Evolutionary conservation across 176 grass and related monocot species (phyloP), one percentile per base, ranked within the genome.

Genomic region (Miscanthus lutarioriparius): DNA sequence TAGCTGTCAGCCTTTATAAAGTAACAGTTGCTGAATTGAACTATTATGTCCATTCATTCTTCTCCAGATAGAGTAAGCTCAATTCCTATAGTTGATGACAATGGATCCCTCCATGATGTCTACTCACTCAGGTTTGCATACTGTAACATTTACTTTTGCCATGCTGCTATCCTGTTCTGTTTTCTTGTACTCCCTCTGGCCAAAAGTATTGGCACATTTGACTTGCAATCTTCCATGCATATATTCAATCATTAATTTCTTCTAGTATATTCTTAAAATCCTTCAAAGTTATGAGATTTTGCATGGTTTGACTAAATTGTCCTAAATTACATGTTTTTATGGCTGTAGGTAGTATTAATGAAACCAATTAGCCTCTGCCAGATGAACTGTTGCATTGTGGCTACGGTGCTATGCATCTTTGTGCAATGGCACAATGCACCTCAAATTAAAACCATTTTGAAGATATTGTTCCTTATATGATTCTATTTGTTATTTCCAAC

Each of bases 81-180:
- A 64, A 87, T 92, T 77, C 90, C 90, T 71, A 86, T 92, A 76
- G 90, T 89, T 72, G 90, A 89, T 71, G 84, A 87, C 38, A 87
- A 84, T 84, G 90, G 90, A 45, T 89, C 70, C 56, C 80, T 92
- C 41, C 76, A 79, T 7, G 87, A 92, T 77, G 90, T 92, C 75
- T 92, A 84, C 26, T 79, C 87, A 80, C 90, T 86, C 80, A 89
- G 90, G 90, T 92, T 80, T 87, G 49, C 11, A 51, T 86, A 37
- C 67, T 78, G 8, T 35, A 67, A 35, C 15, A 62, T 88, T 36
- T 84, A 25, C 72, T 77, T 76, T 89, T 69, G 5, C 40, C 12
- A 26, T 87, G 63, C 25, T 80, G 64, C 23, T 63, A 70, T 51
- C 15, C 38, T 70, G 32, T 37, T 71, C 14, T 56, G 8, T 63